Percentiles rank a stretch among this genome's conserved stretches.
These are phyloP conservation scores for Calocera viscosa DNA, from an alignment of 768 basidiomycete species.

Conservation along the genomic window DNA sequence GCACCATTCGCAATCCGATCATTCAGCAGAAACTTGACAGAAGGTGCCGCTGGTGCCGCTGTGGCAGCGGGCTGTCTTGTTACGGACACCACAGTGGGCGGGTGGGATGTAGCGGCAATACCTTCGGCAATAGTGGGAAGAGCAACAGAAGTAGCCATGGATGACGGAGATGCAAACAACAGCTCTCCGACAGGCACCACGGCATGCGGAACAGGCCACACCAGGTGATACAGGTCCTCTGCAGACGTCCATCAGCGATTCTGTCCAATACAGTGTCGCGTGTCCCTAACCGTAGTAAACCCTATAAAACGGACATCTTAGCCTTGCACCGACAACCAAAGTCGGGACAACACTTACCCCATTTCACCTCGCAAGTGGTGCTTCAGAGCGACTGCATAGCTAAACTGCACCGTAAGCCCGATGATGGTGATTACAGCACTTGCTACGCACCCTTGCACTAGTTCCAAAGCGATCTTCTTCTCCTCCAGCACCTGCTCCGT, in stretches of 20 bases:
- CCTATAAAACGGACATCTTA: background rate
- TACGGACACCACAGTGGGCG: background rate
- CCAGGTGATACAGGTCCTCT: slow-evolving; percentile 46
- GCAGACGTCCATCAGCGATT: slow-evolving; percentile 47
- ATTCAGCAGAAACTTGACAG: background rate
- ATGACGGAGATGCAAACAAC: slow-evolving; percentile 19
- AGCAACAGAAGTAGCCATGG: background rate
- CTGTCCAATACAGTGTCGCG: background rate
- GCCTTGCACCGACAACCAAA: background rate
- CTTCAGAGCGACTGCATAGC: slow-evolving; percentile 46
- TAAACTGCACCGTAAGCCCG: slow-evolving; percentile 18
- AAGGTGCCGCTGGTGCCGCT: background rate
- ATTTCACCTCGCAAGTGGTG: slow-evolving; percentile 45
- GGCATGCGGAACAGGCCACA: slow-evolving; percentile 36
- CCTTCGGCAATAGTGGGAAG: background rate
- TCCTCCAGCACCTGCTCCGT: slow-evolving; percentile 44
- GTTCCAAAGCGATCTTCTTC: slow-evolving; percentile 46
- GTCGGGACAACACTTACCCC: background rate
- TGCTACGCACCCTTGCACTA: slow-evolving; percentile 45
- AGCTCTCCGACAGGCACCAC: slow-evolving; percentile 31
- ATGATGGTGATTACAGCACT: background rate
- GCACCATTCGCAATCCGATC: background rate
- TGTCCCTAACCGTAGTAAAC: background rate
- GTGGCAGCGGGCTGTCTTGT: background rate
- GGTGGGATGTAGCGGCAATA: background rate